phyloP scores from a whole-genome alignment of 176 grass and related monocot species.

The Triticum monococcum region DNA sequence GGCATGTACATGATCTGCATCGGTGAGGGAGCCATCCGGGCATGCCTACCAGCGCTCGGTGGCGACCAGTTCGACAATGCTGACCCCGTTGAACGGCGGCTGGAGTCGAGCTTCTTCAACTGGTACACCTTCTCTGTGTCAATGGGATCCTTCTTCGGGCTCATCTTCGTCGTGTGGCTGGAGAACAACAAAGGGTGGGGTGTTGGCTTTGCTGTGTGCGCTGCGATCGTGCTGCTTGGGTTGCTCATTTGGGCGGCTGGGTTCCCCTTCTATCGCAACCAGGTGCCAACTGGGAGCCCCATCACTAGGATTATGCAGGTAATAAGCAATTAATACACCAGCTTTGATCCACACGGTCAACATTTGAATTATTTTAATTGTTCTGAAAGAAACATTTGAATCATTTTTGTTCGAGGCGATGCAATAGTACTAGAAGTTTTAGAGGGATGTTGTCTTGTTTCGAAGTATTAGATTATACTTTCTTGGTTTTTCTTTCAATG shows the following conservation, averaged over 20 bases:
- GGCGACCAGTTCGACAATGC: slow-evolving; percentile 70
- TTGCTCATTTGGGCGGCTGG: slow-evolving; percentile 46
- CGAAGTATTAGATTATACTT: too few relatives aligned
- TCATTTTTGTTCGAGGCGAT: too few relatives aligned
- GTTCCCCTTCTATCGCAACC: slow-evolving; percentile 64
- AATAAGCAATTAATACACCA: background rate
- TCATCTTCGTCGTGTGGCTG: slow-evolving; percentile 68
- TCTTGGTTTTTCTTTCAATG: too few relatives aligned
- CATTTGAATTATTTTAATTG: too few relatives aligned
- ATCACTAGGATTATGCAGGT: slow-evolving; percentile 70
- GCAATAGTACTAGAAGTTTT: too few relatives aligned
- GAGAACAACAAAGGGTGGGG: slow-evolving; percentile 61
- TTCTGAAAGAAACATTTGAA: too few relatives aligned
- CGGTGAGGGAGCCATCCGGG: slow-evolving; percentile 58
- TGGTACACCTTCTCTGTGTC: slow-evolving; percentile 78
- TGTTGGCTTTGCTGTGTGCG: slow-evolving; percentile 51
- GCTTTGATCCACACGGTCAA: background rate
- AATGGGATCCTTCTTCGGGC: slow-evolving; percentile 53
- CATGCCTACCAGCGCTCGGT: slow-evolving; percentile 64
- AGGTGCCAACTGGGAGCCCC: slow-evolving; percentile 56
- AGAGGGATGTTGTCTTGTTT: too few relatives aligned
- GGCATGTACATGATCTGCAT: slow-evolving; percentile 58
- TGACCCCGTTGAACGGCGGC: slow-evolving; percentile 40
- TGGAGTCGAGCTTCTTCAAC: slow-evolving; percentile 84
- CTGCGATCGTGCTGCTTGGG: slow-evolving; percentile 37